phyloP scores from a whole-genome alignment of 2,329 filamentous ascomycete species.

The Lecanicillium sp. region DNA sequence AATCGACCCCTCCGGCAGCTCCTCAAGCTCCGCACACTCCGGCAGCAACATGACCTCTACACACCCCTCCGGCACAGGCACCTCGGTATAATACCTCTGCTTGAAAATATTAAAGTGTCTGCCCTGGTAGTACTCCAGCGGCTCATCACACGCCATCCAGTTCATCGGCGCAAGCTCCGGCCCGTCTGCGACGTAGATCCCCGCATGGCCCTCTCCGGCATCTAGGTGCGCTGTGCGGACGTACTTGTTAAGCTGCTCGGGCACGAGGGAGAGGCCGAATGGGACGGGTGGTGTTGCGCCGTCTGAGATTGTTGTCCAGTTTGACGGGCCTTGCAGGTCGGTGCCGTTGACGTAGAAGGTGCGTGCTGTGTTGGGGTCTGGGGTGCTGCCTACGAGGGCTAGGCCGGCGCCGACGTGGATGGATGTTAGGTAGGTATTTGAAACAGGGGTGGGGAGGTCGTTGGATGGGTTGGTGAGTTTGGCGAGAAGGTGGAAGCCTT shows the following conservation, averaged over 20 bases:
- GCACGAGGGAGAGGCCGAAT: constrained; percentile 18
- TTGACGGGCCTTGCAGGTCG: constrained; percentile 15
- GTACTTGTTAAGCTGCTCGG: constrained; percentile 18
- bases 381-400: constrained; percentile 23
- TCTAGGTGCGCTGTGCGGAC: constrained; percentile 12
- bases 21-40: constrained; percentile 24
- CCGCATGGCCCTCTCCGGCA: constrained; percentile 20
- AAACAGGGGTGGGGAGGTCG: constrained; percentile 26
- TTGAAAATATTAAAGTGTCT: constrained; percentile 22
- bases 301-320: constrained; percentile 25
- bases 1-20: constrained; percentile 19
- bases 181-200: constrained; percentile 18
- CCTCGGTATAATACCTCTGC: constrained; percentile 16
- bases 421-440: constrained; percentile 23
- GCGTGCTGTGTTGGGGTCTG: constrained; percentile 10
- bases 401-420: constrained; percentile 28
- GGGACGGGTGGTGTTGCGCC: constrained; percentile 24
- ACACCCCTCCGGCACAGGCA: constrained; percentile 23
- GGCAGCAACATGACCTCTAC: constrained; percentile 27
- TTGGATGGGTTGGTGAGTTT: constrained; percentile 25
- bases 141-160: constrained; percentile 29
- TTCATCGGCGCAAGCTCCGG: constrained; percentile 19
- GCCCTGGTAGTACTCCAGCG: constrained; percentile 24
- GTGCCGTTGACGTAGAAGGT: constrained; percentile 37
- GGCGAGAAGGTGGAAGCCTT: constrained; percentile 25